phyloP scores from a whole-genome alignment of 805 yeast genomes.

The Sporopachydermia lactativora region DNA sequence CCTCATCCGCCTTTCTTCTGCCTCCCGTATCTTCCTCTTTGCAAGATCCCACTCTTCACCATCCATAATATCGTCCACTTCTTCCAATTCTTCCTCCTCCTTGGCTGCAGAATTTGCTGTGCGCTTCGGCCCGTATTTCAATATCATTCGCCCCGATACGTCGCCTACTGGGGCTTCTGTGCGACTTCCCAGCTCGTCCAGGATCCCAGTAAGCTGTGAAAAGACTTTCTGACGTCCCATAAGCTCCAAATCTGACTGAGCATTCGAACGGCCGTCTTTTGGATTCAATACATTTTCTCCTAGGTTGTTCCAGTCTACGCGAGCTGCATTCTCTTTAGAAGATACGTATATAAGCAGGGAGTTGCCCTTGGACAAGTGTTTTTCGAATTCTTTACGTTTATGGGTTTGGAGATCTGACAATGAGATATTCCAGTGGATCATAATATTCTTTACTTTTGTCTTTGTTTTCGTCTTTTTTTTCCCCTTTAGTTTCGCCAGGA shows the following conservation, averaged over 20 bases:
- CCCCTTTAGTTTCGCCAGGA: neutral
- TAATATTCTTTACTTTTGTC: neutral
- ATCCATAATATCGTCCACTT: neutral
- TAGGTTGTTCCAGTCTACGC: neutral
- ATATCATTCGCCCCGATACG: neutral
- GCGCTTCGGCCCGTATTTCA: slow-evolving; percentile 1
- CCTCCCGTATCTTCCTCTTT: neutral
- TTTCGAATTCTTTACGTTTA: neutral
- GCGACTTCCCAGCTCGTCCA: neutral
- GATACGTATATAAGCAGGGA: neutral
- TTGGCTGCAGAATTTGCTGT: neutral
- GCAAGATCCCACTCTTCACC: neutral
- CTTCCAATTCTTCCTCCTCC: neutral
- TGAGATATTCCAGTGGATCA: neutral
- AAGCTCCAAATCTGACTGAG: neutral
- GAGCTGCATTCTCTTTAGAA: neutral
- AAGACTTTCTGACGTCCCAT: neutral
- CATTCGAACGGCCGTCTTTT: neutral
- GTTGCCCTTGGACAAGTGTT: neutral
- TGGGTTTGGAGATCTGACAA: neutral
- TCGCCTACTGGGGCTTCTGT: slow-evolving; percentile 1
- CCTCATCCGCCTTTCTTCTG: neutral
- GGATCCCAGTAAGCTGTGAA: neutral
- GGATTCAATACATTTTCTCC: neutral
- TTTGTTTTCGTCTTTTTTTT: neutral